Percentiles rank a stretch among this genome's conserved stretches.
These are phyloP conservation scores for Begonia masoniana DNA, from an alignment of 306 rosid species.

Conservation along the genomic window DNA sequence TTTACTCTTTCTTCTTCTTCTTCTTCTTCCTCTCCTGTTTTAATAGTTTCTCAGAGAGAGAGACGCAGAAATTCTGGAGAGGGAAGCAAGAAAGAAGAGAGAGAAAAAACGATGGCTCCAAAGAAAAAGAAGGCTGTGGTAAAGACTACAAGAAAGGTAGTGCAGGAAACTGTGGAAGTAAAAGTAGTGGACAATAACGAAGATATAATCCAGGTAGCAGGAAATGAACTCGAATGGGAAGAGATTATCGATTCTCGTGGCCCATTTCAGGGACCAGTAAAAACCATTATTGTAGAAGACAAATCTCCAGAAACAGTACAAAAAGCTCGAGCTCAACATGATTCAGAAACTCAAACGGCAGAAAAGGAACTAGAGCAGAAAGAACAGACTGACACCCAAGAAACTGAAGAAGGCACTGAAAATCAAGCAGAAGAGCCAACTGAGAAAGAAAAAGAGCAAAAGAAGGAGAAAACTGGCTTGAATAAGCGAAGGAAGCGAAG, in stretches of 20 bases:
- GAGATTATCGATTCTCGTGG: neutral
- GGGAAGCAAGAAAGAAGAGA: neutral
- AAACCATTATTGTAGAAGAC: conserved; percentile 17
- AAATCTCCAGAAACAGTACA: neutral
- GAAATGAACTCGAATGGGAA: conserved; percentile 1
- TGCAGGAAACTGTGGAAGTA: conserved; percentile 21
- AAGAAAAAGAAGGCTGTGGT: conserved; percentile 21
- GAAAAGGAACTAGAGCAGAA: neutral
- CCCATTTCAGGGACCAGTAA: neutral
- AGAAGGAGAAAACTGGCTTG: too few relatives aligned
- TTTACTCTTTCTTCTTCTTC: neutral
- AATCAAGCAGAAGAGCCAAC: too few relatives aligned
- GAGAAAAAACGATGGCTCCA: conserved; percentile 21
- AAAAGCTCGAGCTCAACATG: neutral
- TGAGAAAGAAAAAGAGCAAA: too few relatives aligned
- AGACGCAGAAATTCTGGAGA: neutral
- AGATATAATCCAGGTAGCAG: neutral
- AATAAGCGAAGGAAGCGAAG: neutral
- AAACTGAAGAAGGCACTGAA: neutral
- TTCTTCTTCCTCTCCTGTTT: neutral
- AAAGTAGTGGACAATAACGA: conserved; percentile 11
- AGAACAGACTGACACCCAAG: neutral
- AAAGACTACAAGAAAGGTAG: conserved; percentile 22
- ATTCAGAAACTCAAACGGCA: neutral
- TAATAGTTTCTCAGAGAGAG: neutral